Evolutionary conservation across 2,329 filamentous ascomycete species (phyloP).

Genomic region (Trichophyton benhamiae): DNA sequence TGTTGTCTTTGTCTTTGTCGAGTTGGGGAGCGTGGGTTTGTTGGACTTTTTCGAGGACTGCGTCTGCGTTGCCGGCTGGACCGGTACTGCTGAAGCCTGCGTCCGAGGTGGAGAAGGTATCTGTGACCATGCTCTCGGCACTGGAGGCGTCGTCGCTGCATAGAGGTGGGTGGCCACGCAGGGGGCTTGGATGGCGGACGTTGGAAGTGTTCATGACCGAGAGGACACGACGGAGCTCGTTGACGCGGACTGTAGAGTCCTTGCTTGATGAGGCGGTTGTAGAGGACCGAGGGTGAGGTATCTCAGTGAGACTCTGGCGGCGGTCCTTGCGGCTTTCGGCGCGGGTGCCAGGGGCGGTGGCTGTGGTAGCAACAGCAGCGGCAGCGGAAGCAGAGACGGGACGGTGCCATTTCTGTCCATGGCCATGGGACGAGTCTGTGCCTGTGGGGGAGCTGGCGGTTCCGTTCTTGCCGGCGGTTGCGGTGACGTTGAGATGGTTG

Average conservation of each 20-base stretch:
- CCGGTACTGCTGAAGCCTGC: constrained; percentile 15
- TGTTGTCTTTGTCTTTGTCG: constrained; percentile 16
- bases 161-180: constrained; percentile 28
- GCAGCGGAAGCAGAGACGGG: constrained; percentile 10
- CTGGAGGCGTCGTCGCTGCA: constrained; percentile 27
- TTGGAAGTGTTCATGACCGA: constrained; percentile 27
- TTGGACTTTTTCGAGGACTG: background rate
- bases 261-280: constrained; percentile 27
- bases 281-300: constrained; percentile 23
- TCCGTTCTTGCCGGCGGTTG: constrained; percentile 14
- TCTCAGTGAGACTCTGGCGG: constrained; percentile 28
- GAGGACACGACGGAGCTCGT: constrained; percentile 37
- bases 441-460: constrained; percentile 22
- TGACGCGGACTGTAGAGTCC: constrained; percentile 37
- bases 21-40: background rate
- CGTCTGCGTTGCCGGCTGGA: background rate
- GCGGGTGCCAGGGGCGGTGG: constrained; percentile 4
- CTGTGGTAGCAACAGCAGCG: constrained; percentile 1
- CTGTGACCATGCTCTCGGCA: constrained; percentile 36
- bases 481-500: constrained; percentile 19
- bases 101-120: constrained; percentile 27
- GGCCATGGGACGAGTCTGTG: constrained; percentile 8
- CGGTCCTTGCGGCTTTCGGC: constrained; percentile 20
- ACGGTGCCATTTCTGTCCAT: constrained; percentile 10
- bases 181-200: constrained; percentile 30